Base-by-base conservation (phyloP, 2,329 filamentous ascomycete species). In the Gnomoniopsis sp. region DNA sequence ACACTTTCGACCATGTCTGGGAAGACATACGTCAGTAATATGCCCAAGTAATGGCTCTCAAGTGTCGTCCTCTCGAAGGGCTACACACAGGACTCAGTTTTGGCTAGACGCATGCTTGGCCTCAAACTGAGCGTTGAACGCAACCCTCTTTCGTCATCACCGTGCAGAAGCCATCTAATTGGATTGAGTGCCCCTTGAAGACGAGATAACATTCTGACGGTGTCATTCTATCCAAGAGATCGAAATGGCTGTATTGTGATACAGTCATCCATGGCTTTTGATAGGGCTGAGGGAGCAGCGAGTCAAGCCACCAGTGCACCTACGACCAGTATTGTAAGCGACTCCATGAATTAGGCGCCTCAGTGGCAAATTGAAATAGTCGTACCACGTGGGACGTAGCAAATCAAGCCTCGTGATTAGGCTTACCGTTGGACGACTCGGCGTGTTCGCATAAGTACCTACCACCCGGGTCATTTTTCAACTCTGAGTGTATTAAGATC, bases 361-460 rank as follows among this genome's bases (percentile, higher is more conserved):
- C 12, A 15, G 48, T 50, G 14, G 3, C 48, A 50, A 19, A 4
- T 8, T 30, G 48, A 30, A 17, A 19, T 30, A 7, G 4, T 30
- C 8, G 26, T 30, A 30, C 8, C 26, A 30, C 26, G 26, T 8
- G 26, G 26, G 26, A 30, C 26, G 8, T 30, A 30, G 4, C 4
- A 30, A 30, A 8, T 30, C 26, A 4, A 8, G 8, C 8, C 4
- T 30, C 8, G 26, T 30, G 4, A 3, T 4, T 53, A 53, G 49
- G 33, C 49, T 58, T 49, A 54, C 56, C 49, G 56, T 49, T 53
- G 44, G 21, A 34, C 49, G 55, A 34, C 21, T 49, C 2, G 48
- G 49, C 22, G 38, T 15, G 36, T 3, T 17, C 14, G 12, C 36
- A 14, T 14, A 11, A 11, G 17, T 14, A 15, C 8, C 26, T 14